Conservation (phyloP, 257 asterid genomes). For the Ocimum tenuiflorum region DNA sequence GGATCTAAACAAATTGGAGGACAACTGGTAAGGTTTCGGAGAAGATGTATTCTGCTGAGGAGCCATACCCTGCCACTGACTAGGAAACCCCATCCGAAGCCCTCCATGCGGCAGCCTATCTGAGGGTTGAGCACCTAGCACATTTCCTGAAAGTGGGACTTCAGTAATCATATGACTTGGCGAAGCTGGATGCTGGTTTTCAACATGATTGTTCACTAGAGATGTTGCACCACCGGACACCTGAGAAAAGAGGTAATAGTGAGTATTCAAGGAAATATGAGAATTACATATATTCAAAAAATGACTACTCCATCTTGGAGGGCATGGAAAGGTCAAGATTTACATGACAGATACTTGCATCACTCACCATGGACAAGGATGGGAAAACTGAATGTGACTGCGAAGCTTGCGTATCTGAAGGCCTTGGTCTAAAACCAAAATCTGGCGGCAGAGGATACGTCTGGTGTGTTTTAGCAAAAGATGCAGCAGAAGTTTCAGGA, state of each 20-base stretch:
- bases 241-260: constrained; percentile 26
- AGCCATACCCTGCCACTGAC: constrained; percentile 14
- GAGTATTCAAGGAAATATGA: constrained; percentile 4
- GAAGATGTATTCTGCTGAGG: constrained; percentile 15
- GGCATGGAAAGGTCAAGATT: constrained; percentile 13
- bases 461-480: constrained; percentile 21
- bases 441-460: constrained; percentile 24
- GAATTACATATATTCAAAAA: background rate
- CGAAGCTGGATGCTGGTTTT: constrained; percentile 24
- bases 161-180: constrained; percentile 12
- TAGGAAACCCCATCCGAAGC: constrained; percentile 12
- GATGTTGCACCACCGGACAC: constrained; percentile 29
- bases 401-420: constrained; percentile 26
- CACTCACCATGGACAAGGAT: constrained; percentile 30
- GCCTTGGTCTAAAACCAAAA: constrained; percentile 26
- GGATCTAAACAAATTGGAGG: constrained; percentile 22
- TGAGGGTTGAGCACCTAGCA: constrained; percentile 16
- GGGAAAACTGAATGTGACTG: constrained; percentile 28
- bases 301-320: background rate
- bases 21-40: constrained; percentile 14
- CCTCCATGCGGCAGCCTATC: constrained; percentile 20
- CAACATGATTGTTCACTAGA: constrained; percentile 26
- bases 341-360: constrained; percentile 5
- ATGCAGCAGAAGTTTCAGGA: constrained; percentile 20
- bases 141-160: constrained; percentile 15